Percentiles rank a stretch among this genome's conserved stretches.
Conservation (phyloP, 2,329 filamentous ascomycete species). For the Sporothrix luriei region DNA sequence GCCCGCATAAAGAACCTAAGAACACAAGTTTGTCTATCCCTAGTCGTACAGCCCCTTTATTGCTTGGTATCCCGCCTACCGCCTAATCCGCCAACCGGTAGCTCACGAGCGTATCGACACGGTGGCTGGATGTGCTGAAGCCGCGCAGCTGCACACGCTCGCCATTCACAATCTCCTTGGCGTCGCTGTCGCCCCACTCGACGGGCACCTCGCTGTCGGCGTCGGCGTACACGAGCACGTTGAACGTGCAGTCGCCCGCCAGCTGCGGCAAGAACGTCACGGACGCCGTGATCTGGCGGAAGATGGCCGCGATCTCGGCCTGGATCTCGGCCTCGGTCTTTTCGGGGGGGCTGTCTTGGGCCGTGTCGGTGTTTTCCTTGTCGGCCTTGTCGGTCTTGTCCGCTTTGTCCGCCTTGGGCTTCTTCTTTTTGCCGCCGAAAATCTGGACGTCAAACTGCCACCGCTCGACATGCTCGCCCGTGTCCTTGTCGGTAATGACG, state of each 20-base stretch:
- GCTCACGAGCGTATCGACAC: constrained; percentile 93
- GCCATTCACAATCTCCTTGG: constrained; percentile 91
- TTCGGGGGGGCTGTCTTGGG: constrained; percentile 53
- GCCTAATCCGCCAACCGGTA: constrained; percentile 64
- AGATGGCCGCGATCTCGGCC: constrained; percentile 91
- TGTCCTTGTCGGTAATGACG: constrained; percentile 96
- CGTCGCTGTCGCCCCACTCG: constrained; percentile 98
- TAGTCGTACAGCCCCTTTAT: neutral
- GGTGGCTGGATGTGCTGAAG: constrained; percentile 93
- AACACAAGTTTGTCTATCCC: neutral
- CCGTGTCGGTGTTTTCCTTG: constrained; percentile 37
- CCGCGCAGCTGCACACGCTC: constrained; percentile 94
- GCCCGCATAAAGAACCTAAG: neutral
- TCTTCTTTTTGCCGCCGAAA: constrained; percentile 42
- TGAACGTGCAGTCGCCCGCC: constrained; percentile 94
- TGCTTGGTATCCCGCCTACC: neutral
- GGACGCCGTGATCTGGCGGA: constrained; percentile 95
- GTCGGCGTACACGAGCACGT: constrained; percentile 96
- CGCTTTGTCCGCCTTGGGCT: constrained; percentile 33
- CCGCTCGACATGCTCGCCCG: constrained; percentile 90
- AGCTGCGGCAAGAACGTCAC: constrained; percentile 96
- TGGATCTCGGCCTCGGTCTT: constrained; percentile 96
- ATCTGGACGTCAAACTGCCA: constrained; percentile 85
- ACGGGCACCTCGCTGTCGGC: constrained; percentile 95
- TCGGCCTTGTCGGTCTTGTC: neutral